Evolutionary conservation across 495 filamentous ascomycete species (phyloP), one percentile per base, ranked within the genome.

Genomic region (Hypoxylon lienhwacheense): DNA sequence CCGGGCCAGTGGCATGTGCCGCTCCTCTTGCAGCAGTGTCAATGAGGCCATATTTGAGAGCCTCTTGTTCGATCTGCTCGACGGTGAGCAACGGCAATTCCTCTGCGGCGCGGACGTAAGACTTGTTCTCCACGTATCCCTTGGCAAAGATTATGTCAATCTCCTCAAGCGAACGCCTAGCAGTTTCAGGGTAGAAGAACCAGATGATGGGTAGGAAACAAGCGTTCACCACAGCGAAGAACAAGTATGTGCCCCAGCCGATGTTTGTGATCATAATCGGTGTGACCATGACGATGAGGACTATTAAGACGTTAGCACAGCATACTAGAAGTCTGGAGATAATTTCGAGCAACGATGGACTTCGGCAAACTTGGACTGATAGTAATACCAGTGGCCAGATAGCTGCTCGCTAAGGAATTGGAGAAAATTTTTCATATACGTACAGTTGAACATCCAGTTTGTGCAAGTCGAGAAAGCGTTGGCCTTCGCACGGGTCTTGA

Each of bases 361-460:
- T 3, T 16, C 15, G 14, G 8, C 1, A 25, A 26, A 21, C n/a
- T 21, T 14, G 3, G 11, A 12, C 17, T 7, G 15, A 21, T 4
- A 1, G 3, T 21, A 11, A 20, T 20, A 11, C 16, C 10, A 7
- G 35, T 10, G n/a, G n/a, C n/a, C n/a, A n/a, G n/a, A n/a, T n/a
- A n/a, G n/a, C n/a, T n/a, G n/a, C n/a, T n/a, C n/a, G n/a, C n/a
- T n/a, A 26, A 35, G 6, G 32, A 14, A 16, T 3, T 12, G 3
- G n/a, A 14, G 7, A 35, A 14, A n/a, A 8, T n/a, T n/a, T n/a
- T 1, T 7, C 20, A 20, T 16, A 3, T 37, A 59, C 65, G 4
- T 56, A 67, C 73, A 91, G 77, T 90, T 90, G 73, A 87, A 90
- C 2, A 89, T 70, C 87, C 87, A 90, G 72, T 91, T 90, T 12